Evolutionary conservation across 345 rosid species (phyloP), one percentile per base, ranked within the genome.

Genomic region (Boechera divaricarpa): DNA sequence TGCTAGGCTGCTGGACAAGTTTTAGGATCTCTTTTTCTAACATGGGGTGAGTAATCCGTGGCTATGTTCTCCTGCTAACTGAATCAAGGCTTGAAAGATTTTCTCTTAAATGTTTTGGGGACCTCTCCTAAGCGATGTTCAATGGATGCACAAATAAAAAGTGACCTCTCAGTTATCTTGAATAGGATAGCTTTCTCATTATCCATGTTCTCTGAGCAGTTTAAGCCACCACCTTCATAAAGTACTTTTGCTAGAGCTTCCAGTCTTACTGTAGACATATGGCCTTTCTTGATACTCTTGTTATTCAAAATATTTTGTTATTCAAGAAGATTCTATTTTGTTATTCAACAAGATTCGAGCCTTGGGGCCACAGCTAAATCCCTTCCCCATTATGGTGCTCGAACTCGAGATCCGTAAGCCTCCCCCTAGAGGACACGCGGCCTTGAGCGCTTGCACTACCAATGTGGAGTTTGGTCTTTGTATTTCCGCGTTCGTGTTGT

Each of bases 1-100:
- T 63, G 70, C 52, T 69, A 63, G 69, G 75, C 75, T 70, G 64
- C 52, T 63, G 58, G 70, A 70, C 49, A 63, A 28, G 59, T 77
- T 67, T 57, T 68, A 61, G 55, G 64, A 44, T 69, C 74, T 69
- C 56, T 76, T 69, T 61, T 53, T 61, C 55, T 69, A 69, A 53
- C 31, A 61, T 68, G 62, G n/a, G 55, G 54, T 69, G 49, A 60
- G 62, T 69, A 42, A 21, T 69, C 26, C 35, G 51, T 69, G 48
- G 16, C 32, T 53, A 7, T 47, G 13, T 45, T 44, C 32, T 75
- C 41, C 67, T 48, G 73, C 32, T 57, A 36, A 47, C 18, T 44
- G 35, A 55, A 45, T 56, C 49, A 74, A 13, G 65, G 18, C 48
- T 66, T 65, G 26, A 44, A 64, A 42, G 10, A 28, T n/a, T 16